Evolutionary conservation across 495 filamentous ascomycete genomes (phyloP), one percentile per base, ranked within the genome.

Genomic region (Pseudoneurospora amorphoporcata): DNA sequence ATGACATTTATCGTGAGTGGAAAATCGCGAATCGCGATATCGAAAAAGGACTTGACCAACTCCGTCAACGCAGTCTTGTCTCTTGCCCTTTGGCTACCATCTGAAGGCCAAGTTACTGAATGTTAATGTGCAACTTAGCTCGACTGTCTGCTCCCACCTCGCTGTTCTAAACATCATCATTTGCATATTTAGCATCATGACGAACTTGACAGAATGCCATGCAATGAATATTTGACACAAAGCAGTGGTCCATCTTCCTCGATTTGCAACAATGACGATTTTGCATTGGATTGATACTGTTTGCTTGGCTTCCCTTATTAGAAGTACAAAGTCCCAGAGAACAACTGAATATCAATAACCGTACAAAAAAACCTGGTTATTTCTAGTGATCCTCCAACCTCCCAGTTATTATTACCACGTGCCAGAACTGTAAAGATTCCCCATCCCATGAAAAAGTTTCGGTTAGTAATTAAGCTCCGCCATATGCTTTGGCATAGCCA

Each of bases 381-480:
- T 75, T 79, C 68, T 71, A 38, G 70, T 75, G 68, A 72, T 75
- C 70, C 72, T 72, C 71, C 73, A 72, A 75, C 40, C 72, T 77
- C 74, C 76, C 72, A 32, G 61, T 72, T 72, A 73, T 74, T 68
- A 58, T 68, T 74, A 71, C 73, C 70, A 68, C 72, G 43, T 78
- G 73, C 77, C 72, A 77, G 75, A 76, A 65, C 74, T 77, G 68
- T 70, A 71, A 72, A 76, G 53, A 79, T 75, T 77, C 72, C 73
- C 68, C 70, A 72, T 69, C 69, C 69, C 73, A 73, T 42, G 69
- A 72, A 70, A 74, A 68, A 70, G 53, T 65, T 32, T 65, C 29
- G 14, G 23, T 65, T 65, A 65, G 53, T 65, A 37, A 65, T 65
- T 65, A 12, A 65, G 32, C 53, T 35, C 53, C 53, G 12, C 53